Evolutionary conservation across 176 grass and related monocot genomes (phyloP), one percentile per base, ranked within the genome.

Genomic region (Rhynchospora pubera): DNA sequence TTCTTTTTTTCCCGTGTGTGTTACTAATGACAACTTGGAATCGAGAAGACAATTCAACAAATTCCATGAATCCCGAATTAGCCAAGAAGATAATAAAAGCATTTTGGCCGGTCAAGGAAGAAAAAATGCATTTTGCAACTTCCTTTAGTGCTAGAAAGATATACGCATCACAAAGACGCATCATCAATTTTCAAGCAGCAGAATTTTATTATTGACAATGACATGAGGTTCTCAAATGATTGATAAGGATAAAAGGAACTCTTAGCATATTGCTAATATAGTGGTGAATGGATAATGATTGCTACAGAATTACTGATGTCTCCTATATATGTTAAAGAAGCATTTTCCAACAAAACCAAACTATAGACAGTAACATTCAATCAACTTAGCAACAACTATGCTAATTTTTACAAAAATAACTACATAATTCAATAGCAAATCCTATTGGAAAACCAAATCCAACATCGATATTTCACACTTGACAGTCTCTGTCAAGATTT

Each of bases 401-500:
- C 72, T 9, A 26, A 51, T 56, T 61, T 74, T 68, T 87, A 92
- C 71, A 90, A 26, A n/a, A 82, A 61, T 53, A 76, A 84, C 59
- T 51, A 70, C 47, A n/a, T 65, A 46, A 65, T 50, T 19, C 77
- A 81, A 88, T 16, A 34, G 22, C 84, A 83, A 91, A 75, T 76
- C 87, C 83, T 86, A 79, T 77, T 85, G 56, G 82, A 79, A 81
- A 79, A 89, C 91, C 26, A 14, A 87, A 83, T 83, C 85, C 71
- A 51, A 86, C 88, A 85, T 87, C 34, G 34, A 5, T 5, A 39
- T 39, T 39, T 39, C 34, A 28, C 34, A 5, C 34, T 39, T 39
- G 34, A 39, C 34, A 2, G 4, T 39, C 34, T 39, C 34, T 39
- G 34, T 39, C 34, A 39, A 39, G 34, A 39, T 5, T 39, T 39